Conservation (phyloP, 148 eudicot species). For the Amaranthus hypochondriacus region DNA sequence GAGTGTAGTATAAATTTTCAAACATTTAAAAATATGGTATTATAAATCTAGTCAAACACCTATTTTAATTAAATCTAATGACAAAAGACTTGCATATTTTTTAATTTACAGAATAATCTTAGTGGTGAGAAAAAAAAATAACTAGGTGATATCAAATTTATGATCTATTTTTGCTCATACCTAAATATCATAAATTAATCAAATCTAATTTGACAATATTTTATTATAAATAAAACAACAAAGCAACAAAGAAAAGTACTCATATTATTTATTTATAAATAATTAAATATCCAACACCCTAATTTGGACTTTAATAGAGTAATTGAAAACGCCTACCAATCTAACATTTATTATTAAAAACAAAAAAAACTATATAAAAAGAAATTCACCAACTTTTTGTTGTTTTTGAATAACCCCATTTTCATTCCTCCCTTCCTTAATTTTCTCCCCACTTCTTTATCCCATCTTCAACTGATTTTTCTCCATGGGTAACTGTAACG, state of each 20-base stretch:
- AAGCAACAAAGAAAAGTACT: neutral
- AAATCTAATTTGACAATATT: too few relatives aligned
- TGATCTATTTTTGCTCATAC: too few relatives aligned
- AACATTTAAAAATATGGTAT: too few relatives aligned
- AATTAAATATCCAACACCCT: slow-evolving; percentile 16
- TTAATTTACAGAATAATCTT: too few relatives aligned
- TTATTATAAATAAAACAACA: neutral
- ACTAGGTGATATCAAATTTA: too few relatives aligned
- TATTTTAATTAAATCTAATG: too few relatives aligned
- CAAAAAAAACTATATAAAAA: neutral
- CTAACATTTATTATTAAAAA: slow-evolving; percentile 15
- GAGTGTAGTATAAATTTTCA: too few relatives aligned
- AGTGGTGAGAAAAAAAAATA: too few relatives aligned
- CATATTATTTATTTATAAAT: neutral
- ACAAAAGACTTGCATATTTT: too few relatives aligned
- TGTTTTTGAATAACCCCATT: slow-evolving; percentile 12
- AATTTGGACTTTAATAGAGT: neutral
- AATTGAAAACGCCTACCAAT: slow-evolving; percentile 20
- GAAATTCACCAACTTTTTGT: slow-evolving; percentile 23
- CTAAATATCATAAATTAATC: too few relatives aligned
- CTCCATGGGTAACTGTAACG: slow-evolving; percentile 63
- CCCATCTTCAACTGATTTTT: neutral
- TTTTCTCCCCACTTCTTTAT: neutral
- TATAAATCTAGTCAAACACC: too few relatives aligned
- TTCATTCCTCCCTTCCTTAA: slow-evolving; percentile 25